phyloP scores from a whole-genome alignment of 495 filamentous ascomycete genomes.

The Hyphodiscus hymeniophilus region DNA sequence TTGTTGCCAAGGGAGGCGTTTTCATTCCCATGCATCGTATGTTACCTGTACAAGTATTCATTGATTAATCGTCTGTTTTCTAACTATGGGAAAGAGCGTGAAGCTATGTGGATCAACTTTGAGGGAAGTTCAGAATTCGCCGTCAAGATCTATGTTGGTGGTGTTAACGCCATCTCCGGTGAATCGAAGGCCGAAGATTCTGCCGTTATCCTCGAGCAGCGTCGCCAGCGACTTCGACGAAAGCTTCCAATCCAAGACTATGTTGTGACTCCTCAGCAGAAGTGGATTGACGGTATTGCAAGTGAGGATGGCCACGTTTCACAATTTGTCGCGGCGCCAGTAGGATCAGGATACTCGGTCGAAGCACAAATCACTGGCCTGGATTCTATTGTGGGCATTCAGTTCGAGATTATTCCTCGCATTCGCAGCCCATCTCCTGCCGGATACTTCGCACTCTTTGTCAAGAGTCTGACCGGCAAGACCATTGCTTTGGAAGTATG shows the following conservation, averaged over 20 bases:
- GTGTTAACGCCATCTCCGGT: slow-evolving; percentile 40
- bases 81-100: slow-evolving; percentile 21
- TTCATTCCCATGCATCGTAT: slow-evolving; percentile 35
- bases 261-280: slow-evolving; percentile 34
- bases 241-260: slow-evolving; percentile 34
- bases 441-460: background rate
- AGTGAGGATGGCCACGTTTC: slow-evolving; percentile 24
- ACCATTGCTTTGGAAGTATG: slow-evolving; percentile 5
- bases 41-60: background rate
- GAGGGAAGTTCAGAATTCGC: slow-evolving; percentile 25
- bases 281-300: slow-evolving; percentile 41
- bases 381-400: slow-evolving; percentile 36
- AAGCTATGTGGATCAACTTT: slow-evolving; percentile 41
- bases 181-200: slow-evolving; percentile 20
- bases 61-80: background rate
- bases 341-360: slow-evolving; percentile 37
- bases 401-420: slow-evolving; percentile 37
- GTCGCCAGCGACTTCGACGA: background rate
- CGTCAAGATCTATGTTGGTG: slow-evolving; percentile 37
- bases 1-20: slow-evolving; percentile 33
- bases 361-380: slow-evolving; percentile 40
- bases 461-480: slow-evolving; percentile 26
- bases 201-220: slow-evolving; percentile 14
- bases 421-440: background rate
- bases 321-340: slow-evolving; percentile 38